Evolutionary conservation across 202 grass and related monocot genomes (phyloP).

Genomic region (Thinopyrum obtusiflorum): DNA sequence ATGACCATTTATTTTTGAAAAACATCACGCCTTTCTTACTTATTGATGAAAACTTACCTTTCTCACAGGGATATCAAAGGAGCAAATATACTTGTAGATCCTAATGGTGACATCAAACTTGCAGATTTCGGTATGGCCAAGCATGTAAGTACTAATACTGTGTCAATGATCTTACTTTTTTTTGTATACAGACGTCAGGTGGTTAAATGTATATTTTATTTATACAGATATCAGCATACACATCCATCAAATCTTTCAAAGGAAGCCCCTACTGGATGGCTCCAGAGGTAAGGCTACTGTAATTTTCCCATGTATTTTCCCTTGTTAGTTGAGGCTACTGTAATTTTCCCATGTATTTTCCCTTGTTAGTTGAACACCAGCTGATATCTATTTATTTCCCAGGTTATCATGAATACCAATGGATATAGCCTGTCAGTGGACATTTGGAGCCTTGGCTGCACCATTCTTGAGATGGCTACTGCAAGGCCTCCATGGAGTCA

Average conservation of each 20-base stretch:
- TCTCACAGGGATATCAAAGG: conserved; percentile 86
- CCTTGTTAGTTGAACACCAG: not conserved
- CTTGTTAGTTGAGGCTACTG: not conserved
- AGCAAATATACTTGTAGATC: conserved; percentile 98
- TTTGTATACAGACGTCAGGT: not conserved
- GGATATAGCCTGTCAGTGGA: conserved; percentile 97
- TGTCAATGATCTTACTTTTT: conserved; percentile 1
- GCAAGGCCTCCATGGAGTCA: conserved; percentile 94
- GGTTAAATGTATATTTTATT: conserved; percentile 16
- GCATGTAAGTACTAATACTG: conserved; percentile 57
- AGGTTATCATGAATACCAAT: conserved; percentile 97
- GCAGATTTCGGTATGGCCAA: conserved; percentile 99
- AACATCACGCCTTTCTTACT: conserved; percentile 21
- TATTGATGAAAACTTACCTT: conserved; percentile 20
- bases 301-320: not conserved
- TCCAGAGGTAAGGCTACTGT: conserved; percentile 68
- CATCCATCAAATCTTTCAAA: conserved; percentile 95
- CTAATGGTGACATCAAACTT: conserved; percentile 93
- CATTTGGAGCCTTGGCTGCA: conserved; percentile 99
- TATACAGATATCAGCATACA: conserved; percentile 82
- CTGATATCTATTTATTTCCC: conserved; percentile 4
- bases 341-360: not conserved
- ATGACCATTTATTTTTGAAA: not conserved
- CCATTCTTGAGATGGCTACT: conserved; percentile 94
- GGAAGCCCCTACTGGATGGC: conserved; percentile 99